phyloP scores from a whole-genome alignment of 2,329 filamentous ascomycete species.

The Aspergillus nomiae region DNA sequence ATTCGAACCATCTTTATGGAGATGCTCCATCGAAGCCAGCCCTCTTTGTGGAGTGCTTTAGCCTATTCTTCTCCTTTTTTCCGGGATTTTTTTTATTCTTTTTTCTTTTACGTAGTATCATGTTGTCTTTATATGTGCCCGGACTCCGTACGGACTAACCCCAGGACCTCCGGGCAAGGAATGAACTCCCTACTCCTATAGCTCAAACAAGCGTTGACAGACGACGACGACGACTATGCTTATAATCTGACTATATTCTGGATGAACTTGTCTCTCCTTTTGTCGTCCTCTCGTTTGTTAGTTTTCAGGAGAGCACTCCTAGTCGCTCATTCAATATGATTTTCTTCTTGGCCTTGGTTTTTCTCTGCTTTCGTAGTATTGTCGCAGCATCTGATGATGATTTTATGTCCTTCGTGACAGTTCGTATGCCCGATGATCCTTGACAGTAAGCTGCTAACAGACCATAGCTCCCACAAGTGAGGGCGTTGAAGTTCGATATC shows the following conservation, averaged over 20 bases:
- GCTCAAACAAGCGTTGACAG: neutral
- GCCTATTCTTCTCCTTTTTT: constrained; percentile 12
- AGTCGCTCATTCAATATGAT: constrained; percentile 33
- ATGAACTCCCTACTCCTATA: neutral
- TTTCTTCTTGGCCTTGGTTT: constrained; percentile 27
- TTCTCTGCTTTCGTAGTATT: constrained; percentile 25
- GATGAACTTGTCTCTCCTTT: constrained; percentile 6
- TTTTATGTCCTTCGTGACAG: constrained; percentile 38
- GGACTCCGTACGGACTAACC: constrained; percentile 1
- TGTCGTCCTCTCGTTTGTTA: constrained; percentile 11
- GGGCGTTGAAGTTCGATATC: constrained; percentile 30
- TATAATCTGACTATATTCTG: constrained; percentile 8
- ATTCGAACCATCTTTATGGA: constrained; percentile 14
- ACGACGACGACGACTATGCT: constrained; percentile 12
- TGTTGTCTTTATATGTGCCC: neutral
- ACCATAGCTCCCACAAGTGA: constrained; percentile 27
- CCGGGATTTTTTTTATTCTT: neutral
- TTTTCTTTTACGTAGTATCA: neutral
- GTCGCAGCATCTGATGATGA: constrained; percentile 32
- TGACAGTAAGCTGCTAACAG: constrained; percentile 1
- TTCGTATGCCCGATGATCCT: constrained; percentile 15
- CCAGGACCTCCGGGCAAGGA: neutral
- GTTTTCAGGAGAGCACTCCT: constrained; percentile 26
- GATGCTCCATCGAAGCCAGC: constrained; percentile 8
- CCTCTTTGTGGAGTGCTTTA: constrained; percentile 15